These are phyloP conservation scores for Nicotiana benthamiana DNA, from an alignment of 257 asterid genomes.

Conservation along the genomic window DNA sequence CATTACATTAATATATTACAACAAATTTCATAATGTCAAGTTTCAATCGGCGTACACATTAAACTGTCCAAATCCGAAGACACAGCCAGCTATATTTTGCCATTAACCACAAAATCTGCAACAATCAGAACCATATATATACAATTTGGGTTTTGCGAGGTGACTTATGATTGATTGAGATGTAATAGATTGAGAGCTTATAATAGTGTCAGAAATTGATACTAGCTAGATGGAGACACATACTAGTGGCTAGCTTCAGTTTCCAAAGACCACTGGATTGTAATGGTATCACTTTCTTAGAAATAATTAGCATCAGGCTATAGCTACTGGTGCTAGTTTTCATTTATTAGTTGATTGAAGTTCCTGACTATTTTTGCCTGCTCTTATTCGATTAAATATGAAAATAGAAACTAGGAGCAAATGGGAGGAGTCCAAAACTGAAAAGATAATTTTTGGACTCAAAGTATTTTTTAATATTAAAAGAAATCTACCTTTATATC, in stretches of 20 bases:
- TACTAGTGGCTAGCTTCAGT: not conserved
- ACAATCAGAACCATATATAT: too few species aligned
- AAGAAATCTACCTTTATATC: too few species aligned
- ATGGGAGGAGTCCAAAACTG: too few species aligned
- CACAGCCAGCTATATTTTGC: not conserved
- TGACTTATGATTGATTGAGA: not conserved
- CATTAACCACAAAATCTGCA: not conserved
- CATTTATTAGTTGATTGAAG: not conserved
- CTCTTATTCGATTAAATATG: not conserved
- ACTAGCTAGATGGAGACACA: not conserved
- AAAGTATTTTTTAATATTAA: too few species aligned
- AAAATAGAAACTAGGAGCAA: not conserved
- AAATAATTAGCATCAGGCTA: not conserved
- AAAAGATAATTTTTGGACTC: too few species aligned
- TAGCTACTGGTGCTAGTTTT: not conserved
- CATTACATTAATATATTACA: too few species aligned
- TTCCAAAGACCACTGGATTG: not conserved
- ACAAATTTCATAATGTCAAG: too few species aligned
- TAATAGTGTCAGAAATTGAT: not conserved
- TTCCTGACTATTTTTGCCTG: not conserved
- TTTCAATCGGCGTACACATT: too few species aligned
- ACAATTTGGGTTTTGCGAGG: not conserved
- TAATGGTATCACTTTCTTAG: not conserved
- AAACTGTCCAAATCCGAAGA: not conserved
- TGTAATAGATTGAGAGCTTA: not conserved